Evolutionary conservation across 176 grass and related monocot genomes (phyloP).

Genomic region (Triticum monococcum): DNA sequence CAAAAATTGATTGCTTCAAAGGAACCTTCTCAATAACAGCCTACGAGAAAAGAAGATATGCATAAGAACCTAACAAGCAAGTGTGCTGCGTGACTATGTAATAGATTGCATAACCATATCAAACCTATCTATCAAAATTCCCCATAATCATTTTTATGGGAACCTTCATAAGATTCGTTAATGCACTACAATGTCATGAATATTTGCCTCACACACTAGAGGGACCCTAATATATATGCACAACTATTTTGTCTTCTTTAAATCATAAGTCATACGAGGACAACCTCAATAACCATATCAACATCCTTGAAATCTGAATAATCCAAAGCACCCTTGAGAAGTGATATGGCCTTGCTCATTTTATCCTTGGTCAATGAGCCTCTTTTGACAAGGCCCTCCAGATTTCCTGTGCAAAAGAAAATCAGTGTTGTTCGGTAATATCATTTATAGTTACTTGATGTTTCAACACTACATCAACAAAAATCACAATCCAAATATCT

Average conservation of each 20-base stretch:
- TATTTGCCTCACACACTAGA: not conserved
- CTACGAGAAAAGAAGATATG: slow-evolving; percentile 37
- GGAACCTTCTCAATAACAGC: slow-evolving; percentile 96
- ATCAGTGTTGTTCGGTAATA: not conserved
- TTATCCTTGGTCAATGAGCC: slow-evolving; percentile 87
- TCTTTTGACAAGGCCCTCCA: slow-evolving; percentile 92
- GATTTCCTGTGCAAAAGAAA: slow-evolving; percentile 55
- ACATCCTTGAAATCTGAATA: slow-evolving; percentile 92
- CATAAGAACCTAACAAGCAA: slow-evolving; percentile 23
- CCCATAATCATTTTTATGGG: not conserved
- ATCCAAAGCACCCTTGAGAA: slow-evolving; percentile 84
- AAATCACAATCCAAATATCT: not conserved
- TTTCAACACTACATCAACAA: not conserved
- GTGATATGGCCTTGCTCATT: slow-evolving; percentile 81
- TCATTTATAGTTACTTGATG: not conserved
- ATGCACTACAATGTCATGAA: not conserved
- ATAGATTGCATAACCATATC: slow-evolving; percentile 18
- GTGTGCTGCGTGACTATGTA: not conserved
- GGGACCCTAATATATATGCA: not conserved
- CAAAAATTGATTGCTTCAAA: slow-evolving; percentile 98
- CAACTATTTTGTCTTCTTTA: not conserved
- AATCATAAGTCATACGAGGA: not conserved
- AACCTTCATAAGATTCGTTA: not conserved
- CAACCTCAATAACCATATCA: slow-evolving; percentile 99
- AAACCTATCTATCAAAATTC: not conserved